Evolutionary conservation across 2,329 filamentous ascomycete species (phyloP).

Genomic region (Colletotrichum magnum): DNA sequence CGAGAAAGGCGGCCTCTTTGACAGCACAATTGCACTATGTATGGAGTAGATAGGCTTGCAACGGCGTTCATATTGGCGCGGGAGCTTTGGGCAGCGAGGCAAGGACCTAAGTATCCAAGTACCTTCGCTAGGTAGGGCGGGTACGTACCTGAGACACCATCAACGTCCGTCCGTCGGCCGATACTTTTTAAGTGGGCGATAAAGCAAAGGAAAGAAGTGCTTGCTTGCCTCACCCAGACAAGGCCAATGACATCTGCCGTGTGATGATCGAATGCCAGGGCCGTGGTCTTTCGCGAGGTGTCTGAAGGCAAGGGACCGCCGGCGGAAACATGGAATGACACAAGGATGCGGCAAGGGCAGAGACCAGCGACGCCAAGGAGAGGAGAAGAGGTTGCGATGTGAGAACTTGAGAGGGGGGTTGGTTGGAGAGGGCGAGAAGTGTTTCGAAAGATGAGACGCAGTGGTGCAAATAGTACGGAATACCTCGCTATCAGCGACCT

Average conservation of each 20-base stretch:
- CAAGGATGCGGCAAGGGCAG: slow-evolving; percentile 27
- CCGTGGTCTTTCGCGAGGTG: background rate
- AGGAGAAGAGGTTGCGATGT: slow-evolving; percentile 12
- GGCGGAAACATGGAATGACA: slow-evolving; percentile 28
- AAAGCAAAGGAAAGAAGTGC: slow-evolving; percentile 16
- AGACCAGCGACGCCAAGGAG: slow-evolving; percentile 25
- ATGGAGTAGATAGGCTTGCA: background rate
- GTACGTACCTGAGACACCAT: too few relatives aligned
- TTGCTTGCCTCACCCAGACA: slow-evolving; percentile 6
- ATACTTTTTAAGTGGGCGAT: slow-evolving; percentile 1
- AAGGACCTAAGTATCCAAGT: too few relatives aligned
- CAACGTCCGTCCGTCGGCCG: slow-evolving; percentile 25
- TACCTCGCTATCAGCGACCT: too few relatives aligned
- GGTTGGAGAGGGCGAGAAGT: slow-evolving; percentile 5
- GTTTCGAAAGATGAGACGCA: slow-evolving; percentile 38
- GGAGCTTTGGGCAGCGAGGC: slow-evolving; percentile 22
- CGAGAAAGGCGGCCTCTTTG: slow-evolving; percentile 34
- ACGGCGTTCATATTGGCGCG: slow-evolving; percentile 13
- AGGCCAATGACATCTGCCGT: slow-evolving; percentile 19
- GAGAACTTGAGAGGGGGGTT: background rate
- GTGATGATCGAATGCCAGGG: slow-evolving; percentile 6
- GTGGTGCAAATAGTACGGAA: too few relatives aligned
- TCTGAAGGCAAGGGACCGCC: slow-evolving; percentile 24
- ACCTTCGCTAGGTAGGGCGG: too few relatives aligned
- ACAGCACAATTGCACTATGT: background rate